Percentiles rank a stretch among this genome's conserved stretches.
These are phyloP conservation scores for Pseudonitzschia multiseries DNA, from an alignment of 108 stramenopile species.

Conservation along the genomic window DNA sequence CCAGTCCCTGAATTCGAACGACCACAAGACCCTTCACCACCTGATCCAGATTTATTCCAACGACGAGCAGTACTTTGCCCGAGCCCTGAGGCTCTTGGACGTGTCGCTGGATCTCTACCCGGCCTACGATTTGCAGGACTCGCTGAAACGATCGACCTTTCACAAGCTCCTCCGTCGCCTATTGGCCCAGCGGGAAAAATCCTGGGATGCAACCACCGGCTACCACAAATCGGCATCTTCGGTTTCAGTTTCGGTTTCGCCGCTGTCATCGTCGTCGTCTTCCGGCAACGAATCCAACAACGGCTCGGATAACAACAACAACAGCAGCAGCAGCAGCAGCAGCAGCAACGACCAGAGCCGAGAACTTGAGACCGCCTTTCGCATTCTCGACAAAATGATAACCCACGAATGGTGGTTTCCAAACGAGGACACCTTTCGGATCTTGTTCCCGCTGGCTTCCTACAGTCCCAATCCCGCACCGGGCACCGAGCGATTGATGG, in stretches of 20 bases:
- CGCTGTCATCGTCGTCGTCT: no score
- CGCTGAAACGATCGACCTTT: slow-evolving; percentile 26
- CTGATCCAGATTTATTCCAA: slow-evolving; percentile 24
- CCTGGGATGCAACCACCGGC: background rate
- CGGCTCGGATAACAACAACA: no score
- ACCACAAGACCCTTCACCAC: slow-evolving; percentile 8
- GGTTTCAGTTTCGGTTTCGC: no score
- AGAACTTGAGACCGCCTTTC: slow-evolving; percentile 15
- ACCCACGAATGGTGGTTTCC: slow-evolving; percentile 25
- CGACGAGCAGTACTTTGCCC: slow-evolving; percentile 7
- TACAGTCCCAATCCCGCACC: slow-evolving; percentile 12
- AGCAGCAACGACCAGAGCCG: background rate
- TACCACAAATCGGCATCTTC: background rate
- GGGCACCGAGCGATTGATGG: slow-evolving; percentile 21
- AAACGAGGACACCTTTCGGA: slow-evolving; percentile 24
- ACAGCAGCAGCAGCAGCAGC: background rate
- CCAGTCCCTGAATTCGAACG: slow-evolving; percentile 8
- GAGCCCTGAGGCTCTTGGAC: slow-evolving; percentile 19
- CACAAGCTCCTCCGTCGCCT: slow-evolving; percentile 4
- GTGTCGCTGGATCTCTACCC: slow-evolving; percentile 2
- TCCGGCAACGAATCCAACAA: no score
- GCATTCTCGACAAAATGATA: slow-evolving; percentile 26
- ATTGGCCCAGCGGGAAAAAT: background rate
- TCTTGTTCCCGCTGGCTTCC: slow-evolving; percentile 20
- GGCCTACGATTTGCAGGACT: slow-evolving; percentile 25